Base-by-base conservation (phyloP, 179 eudicot genomes). In the Spinacia oleracea region DNA sequence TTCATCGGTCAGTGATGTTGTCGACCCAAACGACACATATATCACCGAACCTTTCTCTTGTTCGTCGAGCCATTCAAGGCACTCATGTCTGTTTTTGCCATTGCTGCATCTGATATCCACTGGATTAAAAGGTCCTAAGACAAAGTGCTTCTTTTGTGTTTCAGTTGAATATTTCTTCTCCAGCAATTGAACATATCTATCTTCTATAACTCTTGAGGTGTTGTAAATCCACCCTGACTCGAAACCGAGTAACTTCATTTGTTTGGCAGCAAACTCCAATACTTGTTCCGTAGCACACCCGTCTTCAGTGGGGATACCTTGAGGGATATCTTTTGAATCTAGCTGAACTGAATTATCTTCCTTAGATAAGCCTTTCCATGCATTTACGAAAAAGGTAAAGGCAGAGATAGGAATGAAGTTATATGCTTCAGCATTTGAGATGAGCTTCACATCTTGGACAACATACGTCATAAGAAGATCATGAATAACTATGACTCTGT, bases 11-110 rank as follows among this genome's bases (percentile, higher is more conserved):
- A 90, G 1, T 0, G 90, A 81, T 23, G 88, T 80, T 9, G 85
- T 85, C 1, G 93, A 84, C 6, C 96, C 96, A 59, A 91, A 89
- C 0, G 90, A 89, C 1, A 91, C 89, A 18, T 65, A 91, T 0
- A 89, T 45, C 35, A 91, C 91, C 0, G 89, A 83, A n/a, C 84
- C 62, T 4, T 43, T 25, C 21, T 46, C 38, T 11, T 70, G 56
- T 4, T 25, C n/a, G 50, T 70, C 74, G 12, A 91, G 83, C 93
- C 93, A 91, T 25, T 84, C 70, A 18, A 87, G 68, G 72, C 87
- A 87, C 45, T 59, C 14, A 79, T 89, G 81, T 25, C 76, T 76
- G 14, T 73, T 46, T 11, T 60, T 4, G 2, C 63, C 31, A 7
- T 10, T 27, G 10, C 70, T 9, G n/a, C 10, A 31, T 27, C n/a